Conservation (phyloP, 805 yeast species). For the Metschnikowia santaceciliae region DNA sequence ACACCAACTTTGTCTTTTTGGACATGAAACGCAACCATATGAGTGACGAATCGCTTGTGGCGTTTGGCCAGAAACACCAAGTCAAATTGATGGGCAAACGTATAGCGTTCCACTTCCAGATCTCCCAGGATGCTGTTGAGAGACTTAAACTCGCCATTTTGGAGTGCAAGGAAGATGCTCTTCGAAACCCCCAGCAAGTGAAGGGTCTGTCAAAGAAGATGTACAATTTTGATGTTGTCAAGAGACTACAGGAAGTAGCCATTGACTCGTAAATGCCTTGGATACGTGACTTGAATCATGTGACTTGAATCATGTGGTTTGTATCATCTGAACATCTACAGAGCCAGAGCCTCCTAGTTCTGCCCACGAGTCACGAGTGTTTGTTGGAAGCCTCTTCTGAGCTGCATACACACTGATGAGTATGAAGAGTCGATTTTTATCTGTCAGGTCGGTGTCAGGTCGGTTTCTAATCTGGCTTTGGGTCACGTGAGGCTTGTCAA, state of each 20-base stretch:
- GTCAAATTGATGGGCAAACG: constrained; percentile 70
- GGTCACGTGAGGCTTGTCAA: too few species aligned
- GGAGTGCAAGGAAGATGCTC: constrained; percentile 55
- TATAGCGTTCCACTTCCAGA: constrained; percentile 69
- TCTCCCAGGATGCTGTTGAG: constrained; percentile 29
- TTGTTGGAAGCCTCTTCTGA: too few species aligned
- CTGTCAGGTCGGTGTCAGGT: too few species aligned
- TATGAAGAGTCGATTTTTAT: too few species aligned
- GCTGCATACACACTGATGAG: too few species aligned
- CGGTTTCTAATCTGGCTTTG: too few species aligned
- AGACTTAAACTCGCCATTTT: constrained; percentile 46
- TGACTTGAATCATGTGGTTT: too few species aligned
- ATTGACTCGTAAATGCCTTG: too few species aligned
- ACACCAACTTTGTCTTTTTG: constrained; percentile 79
- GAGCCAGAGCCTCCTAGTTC: too few species aligned
- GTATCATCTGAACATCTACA: too few species aligned
- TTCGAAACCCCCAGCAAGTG: constrained; percentile 41
- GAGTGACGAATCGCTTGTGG: constrained; percentile 51
- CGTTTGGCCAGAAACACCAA: constrained; percentile 54
- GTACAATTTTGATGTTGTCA: constrained; percentile 9
- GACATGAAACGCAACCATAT: constrained; percentile 54
- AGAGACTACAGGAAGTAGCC: background rate
- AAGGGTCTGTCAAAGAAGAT: constrained; percentile 2
- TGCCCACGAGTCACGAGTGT: too few species aligned
- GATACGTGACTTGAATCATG: too few species aligned